Evolutionary conservation across 2,329 filamentous ascomycete genomes (phyloP), one percentile per base, ranked within the genome.

Genomic region (Alternaria panax): DNA sequence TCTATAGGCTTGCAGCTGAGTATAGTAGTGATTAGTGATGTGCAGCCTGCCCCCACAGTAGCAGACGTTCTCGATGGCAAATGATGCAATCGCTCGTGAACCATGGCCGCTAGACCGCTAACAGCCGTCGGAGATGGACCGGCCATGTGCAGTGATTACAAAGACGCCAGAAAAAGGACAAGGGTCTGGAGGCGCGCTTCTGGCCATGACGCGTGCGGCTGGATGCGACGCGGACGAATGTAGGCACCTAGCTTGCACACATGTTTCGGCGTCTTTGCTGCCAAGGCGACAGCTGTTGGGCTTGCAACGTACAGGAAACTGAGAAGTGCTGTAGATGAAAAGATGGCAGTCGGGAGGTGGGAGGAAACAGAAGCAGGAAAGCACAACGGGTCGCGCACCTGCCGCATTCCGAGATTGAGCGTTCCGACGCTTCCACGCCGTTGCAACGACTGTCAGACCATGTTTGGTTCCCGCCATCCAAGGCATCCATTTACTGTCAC

Each of bases 61-160:
- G 58, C 41, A 54, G 58, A 57, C 48, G 50, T 45, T 53, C 59
- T 60, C 46, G 48, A 55, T 43, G 45, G 48, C 43, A 54, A 58
- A 76, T 77, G 74, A 76, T 75, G 74, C 73, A 71, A 76, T 76
- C 54, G 47, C 27, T 20, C 28, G 45, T 51, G 48, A 41, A 53
- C 32, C 43, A 51, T 52, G 24, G 48, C 51, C 4, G 34, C 28
- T 30, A 30, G 28, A 9, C 28, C 42, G 53, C 66, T 70, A 59
- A 7, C 14, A 16, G 30, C 16, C 32, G 51, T 28, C 56, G 42
- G 48, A 52, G 52, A 46, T 62, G 40, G 27, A 46, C 40, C 62
- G 58, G 62, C 40, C 46, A 41, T 51, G 22, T 51, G 32, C 34
- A 7, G 22, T 38, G 61, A 63, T 69, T 64, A 60, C 55, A 48